phyloP scores from a whole-genome alignment of 768 basidiomycete species.

The Phlebiopsis flavidoalba region DNA sequence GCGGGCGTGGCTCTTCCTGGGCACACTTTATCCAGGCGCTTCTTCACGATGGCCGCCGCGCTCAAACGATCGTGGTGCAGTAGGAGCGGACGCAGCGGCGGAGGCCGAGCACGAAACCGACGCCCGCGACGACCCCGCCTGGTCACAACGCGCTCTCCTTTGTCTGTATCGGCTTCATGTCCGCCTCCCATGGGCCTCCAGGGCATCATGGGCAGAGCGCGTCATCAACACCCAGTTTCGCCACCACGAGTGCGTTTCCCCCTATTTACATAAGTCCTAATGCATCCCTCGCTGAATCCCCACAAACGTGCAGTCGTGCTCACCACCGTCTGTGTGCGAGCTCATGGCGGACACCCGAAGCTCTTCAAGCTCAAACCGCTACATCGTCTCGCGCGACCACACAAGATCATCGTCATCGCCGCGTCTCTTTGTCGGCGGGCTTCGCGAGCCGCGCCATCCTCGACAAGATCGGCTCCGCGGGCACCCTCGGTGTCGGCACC shows the following conservation, averaged over 20 bases:
- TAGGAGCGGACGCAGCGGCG: conserved; percentile 70
- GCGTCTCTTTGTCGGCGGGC: conserved; percentile 75
- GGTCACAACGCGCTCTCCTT: conserved; percentile 66
- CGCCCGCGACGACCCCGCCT: conserved; percentile 57
- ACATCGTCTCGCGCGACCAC: conserved; percentile 64
- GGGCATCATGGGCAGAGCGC: conserved; percentile 80
- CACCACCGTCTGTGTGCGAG: conserved; percentile 87
- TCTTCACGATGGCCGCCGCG: conserved; percentile 69
- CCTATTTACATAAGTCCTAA: not conserved
- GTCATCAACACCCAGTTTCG: conserved; percentile 77
- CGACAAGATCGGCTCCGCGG: conserved; percentile 53
- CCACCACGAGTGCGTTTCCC: conserved; percentile 57
- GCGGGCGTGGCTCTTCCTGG: conserved; percentile 67
- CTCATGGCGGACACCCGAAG: conserved; percentile 75
- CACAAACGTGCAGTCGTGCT: conserved; percentile 66
- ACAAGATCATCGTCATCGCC: conserved; percentile 60
- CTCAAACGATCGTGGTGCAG: too few relatives aligned
- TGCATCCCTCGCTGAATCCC: not conserved
- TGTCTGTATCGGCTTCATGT: conserved; percentile 73
- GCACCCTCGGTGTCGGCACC: conserved; percentile 60
- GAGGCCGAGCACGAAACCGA: conserved; percentile 49
- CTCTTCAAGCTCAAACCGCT: conserved; percentile 55
- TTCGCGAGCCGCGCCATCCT: conserved; percentile 60
- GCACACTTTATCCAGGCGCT: conserved; percentile 73
- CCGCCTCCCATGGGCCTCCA: conserved; percentile 78